Percentiles rank a stretch among this genome's conserved stretches.
Evolutionary conservation across 768 basidiomycete species (phyloP).

Genomic region (Boletus subparvulus): DNA sequence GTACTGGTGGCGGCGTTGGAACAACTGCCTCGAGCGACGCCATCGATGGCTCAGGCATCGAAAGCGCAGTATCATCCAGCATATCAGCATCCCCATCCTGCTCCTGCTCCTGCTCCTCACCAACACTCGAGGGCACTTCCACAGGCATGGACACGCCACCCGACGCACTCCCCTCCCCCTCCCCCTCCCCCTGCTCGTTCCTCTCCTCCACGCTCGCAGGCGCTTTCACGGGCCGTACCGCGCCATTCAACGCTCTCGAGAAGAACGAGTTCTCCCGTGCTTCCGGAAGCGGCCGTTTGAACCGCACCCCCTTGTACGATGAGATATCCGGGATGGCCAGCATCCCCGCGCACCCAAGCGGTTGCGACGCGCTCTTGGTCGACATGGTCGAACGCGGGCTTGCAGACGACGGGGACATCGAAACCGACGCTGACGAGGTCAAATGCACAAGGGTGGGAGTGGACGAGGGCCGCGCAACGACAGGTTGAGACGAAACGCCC

Average conservation of each 20-base stretch:
- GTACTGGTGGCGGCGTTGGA: not conserved
- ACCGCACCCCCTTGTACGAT: conserved; percentile 21
- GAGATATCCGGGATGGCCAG: conserved; percentile 27
- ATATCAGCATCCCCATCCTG: conserved; percentile 2
- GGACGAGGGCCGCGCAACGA: not conserved
- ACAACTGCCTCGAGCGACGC: not conserved
- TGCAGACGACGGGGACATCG: not conserved
- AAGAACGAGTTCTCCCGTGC: conserved; percentile 23
- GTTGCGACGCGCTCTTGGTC: not conserved
- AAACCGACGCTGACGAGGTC: not conserved
- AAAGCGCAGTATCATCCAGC: not conserved
- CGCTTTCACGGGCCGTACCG: not conserved
- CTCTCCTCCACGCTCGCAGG: not conserved
- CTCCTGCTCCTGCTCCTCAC: not conserved
- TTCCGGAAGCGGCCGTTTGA: conserved; percentile 14
- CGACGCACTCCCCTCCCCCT: not conserved
- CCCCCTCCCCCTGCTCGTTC: not conserved
- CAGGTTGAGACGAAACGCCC: not conserved
- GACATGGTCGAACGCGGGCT: not conserved
- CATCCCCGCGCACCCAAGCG: not conserved
- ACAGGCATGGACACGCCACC: not conserved
- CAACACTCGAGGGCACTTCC: not conserved
- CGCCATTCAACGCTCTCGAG: conserved; percentile 20
- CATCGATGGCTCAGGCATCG: not conserved
- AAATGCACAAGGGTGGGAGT: not conserved